These are phyloP conservation scores for Alternaria gaisen DNA, from an alignment of 2,329 filamentous ascomycete genomes.

Conservation along the genomic window DNA sequence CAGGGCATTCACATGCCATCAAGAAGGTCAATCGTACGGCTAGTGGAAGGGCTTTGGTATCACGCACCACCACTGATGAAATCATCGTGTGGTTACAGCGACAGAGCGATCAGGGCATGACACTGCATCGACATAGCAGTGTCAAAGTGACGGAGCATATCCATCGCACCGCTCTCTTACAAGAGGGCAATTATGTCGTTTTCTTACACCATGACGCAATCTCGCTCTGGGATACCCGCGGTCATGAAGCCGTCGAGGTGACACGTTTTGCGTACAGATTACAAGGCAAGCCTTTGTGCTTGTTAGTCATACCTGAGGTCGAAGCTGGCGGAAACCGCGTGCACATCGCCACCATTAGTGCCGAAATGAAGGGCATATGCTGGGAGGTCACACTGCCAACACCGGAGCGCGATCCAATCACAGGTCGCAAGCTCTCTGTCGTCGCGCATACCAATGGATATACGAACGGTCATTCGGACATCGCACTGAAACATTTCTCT, in stretches of 20 bases:
- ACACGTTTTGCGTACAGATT: conserved; percentile 67
- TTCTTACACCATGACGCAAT: conserved; percentile 77
- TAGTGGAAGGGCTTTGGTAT: conserved; percentile 80
- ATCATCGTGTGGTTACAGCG: conserved; percentile 83
- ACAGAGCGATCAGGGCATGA: conserved; percentile 59
- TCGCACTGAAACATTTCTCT: conserved; percentile 72
- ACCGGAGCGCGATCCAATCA: conserved; percentile 38
- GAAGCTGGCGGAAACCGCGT: conserved; percentile 60
- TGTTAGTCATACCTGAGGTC: conserved; percentile 76
- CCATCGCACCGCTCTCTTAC: conserved; percentile 79
- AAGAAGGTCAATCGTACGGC: conserved; percentile 88
- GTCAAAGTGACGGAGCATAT: conserved; percentile 76
- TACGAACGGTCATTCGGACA: conserved; percentile 43
- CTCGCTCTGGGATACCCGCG: conserved; percentile 80
- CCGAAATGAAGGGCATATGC: conserved; percentile 78
- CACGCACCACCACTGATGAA: conserved; percentile 79
- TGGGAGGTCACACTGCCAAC: conserved; percentile 77
- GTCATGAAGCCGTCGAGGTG: conserved; percentile 66
- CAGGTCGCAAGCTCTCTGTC: conserved; percentile 39
- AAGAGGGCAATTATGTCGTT: conserved; percentile 81
- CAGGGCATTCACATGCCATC: conserved; percentile 81
- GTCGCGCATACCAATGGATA: conserved; percentile 35
- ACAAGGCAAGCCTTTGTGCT: conserved; percentile 77
- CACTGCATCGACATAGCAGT: conserved; percentile 71
- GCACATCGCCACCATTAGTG: conserved; percentile 84